Conservation (phyloP, 208 protist genomes). For the Naegleria gruberi region DNA sequence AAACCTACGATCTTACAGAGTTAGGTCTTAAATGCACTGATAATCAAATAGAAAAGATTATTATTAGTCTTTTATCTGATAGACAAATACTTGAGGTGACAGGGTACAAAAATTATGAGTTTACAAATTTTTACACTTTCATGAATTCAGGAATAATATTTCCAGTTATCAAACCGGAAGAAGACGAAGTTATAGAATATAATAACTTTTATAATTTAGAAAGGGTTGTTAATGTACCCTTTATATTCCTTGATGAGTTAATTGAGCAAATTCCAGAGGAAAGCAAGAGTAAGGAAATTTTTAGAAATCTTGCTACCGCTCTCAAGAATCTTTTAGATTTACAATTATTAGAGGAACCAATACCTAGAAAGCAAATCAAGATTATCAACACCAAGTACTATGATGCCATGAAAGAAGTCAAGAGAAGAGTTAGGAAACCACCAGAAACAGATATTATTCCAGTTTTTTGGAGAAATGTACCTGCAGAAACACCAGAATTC, state of each 20-base stretch:
- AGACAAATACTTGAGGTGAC: neutral
- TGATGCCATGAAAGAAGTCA: too few species aligned
- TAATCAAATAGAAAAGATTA: neutral
- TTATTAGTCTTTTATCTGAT: neutral
- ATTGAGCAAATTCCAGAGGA: neutral
- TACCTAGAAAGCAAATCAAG: too few species aligned
- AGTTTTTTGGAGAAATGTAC: too few species aligned
- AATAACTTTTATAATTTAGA: neutral
- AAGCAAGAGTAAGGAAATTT: neutral
- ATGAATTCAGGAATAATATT: neutral
- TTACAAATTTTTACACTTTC: neutral
- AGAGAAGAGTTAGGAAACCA: too few species aligned
- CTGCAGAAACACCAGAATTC: too few species aligned
- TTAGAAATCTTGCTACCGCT: neutral
- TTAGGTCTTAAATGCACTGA: neutral
- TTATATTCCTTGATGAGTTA: neutral
- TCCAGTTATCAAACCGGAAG: neutral
- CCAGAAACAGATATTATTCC: too few species aligned
- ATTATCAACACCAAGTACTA: too few species aligned
- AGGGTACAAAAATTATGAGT: neutral
- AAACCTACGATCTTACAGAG: neutral
- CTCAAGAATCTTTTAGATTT: neutral
- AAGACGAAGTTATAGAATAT: neutral
- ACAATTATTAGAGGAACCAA: neutral
- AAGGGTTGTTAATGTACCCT: neutral